A percentile compares a stretch with the other conserved stretches of the same genome.
Evolutionary conservation across 1,284 basidiomycete genomes (phyloP).

Genomic region (Rhodotorula sp.): DNA sequence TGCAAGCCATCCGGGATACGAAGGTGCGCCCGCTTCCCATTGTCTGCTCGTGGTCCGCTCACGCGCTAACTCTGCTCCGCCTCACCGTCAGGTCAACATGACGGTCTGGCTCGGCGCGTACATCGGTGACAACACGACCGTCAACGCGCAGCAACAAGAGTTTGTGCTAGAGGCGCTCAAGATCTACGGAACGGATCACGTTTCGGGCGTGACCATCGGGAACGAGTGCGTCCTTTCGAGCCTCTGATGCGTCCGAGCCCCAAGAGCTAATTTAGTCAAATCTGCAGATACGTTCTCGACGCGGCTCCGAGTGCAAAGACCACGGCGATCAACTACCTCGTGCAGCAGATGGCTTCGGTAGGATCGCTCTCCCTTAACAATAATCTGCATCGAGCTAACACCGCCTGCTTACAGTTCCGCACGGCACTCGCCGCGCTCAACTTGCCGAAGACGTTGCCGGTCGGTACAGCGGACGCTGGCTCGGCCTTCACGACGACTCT

Average conservation of each 20-base stretch:
- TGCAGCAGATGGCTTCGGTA: slow-evolving; percentile 8
- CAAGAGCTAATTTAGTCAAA: neutral
- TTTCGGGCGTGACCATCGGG: slow-evolving; percentile 69
- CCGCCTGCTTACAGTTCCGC: slow-evolving; percentile 43
- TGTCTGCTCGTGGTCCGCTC: too few species aligned
- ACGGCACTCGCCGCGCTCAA: slow-evolving; percentile 60
- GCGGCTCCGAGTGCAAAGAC: slow-evolving; percentile 49
- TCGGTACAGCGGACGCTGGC: slow-evolving; percentile 90
- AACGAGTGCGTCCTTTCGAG: slow-evolving; percentile 46
- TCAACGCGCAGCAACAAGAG: slow-evolving; percentile 71
- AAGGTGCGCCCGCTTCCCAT: slow-evolving; percentile 63
- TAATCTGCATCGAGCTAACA: neutral
- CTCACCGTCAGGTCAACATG: slow-evolving; percentile 16
- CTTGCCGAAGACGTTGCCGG: slow-evolving; percentile 58
- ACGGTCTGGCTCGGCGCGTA: slow-evolving; percentile 44
- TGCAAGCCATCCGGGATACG: slow-evolving; percentile 80
- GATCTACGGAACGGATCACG: slow-evolving; percentile 73
- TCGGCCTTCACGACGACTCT: slow-evolving; percentile 73
- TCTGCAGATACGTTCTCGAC: slow-evolving; percentile 69
- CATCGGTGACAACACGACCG: slow-evolving; percentile 61
- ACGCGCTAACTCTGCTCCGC: neutral
- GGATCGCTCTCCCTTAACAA: neutral
- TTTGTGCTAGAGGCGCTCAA: slow-evolving; percentile 66
- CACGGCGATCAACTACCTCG: slow-evolving; percentile 6
- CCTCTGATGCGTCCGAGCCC: neutral